Conservation (phyloP, 495 filamentous ascomycete genomes). For the Staphylotrichum tortipilum region DNA sequence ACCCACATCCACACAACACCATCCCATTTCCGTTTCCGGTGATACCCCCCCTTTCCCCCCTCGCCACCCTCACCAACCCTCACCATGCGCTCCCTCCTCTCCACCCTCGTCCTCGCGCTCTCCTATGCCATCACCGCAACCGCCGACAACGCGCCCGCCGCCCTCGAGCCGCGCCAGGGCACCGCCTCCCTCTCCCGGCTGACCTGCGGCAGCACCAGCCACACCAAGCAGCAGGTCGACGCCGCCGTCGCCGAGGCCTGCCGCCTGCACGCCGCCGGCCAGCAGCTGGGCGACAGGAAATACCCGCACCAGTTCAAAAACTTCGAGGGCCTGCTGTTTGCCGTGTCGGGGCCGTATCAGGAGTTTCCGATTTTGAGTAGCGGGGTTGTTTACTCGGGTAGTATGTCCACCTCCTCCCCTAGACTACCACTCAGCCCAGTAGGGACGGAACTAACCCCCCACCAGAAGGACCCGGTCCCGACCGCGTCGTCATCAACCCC, state of each 20-base stretch:
- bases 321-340: conserved; percentile 15
- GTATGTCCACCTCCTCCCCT: background rate
- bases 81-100: conserved; percentile 3
- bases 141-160: background rate
- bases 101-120: conserved; percentile 4
- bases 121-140: conserved; percentile 2
- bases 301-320: conserved; percentile 28
- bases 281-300: conserved; percentile 16
- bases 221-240: conserved; percentile 12
- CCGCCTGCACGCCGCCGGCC: conserved; percentile 8
- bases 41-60: background rate
- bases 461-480: conserved; percentile 16
- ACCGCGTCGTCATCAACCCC: conserved; percentile 20
- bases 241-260: conserved; percentile 19
- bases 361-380: conserved; percentile 23
- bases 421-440: background rate
- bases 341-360: conserved; percentile 13
- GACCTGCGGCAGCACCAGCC: conserved; percentile 15
- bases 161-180: conserved; percentile 11
- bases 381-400: conserved; percentile 2
- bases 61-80: background rate
- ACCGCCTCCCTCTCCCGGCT: conserved; percentile 9
- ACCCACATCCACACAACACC: too few species aligned
- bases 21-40: too few species aligned
- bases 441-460: background rate